Evolutionary conservation across 2,329 filamentous ascomycete genomes (phyloP).

Genomic region (Botrytis squamosa): DNA sequence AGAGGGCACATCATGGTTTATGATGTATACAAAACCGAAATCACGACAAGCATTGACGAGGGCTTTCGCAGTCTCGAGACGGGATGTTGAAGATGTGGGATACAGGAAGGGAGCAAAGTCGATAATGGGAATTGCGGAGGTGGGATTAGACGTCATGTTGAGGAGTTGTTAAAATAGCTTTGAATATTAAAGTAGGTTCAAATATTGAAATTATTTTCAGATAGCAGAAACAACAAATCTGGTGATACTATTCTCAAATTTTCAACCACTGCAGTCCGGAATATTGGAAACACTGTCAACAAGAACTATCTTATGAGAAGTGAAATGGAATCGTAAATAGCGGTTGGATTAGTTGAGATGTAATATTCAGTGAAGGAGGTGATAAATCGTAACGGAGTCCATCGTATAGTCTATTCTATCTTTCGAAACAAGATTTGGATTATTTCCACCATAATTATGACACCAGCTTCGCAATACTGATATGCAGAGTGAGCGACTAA

Average conservation of each 20-base stretch:
- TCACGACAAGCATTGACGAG: conserved; percentile 45
- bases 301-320: not conserved
- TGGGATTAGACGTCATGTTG: not conserved
- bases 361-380: too few relatives aligned
- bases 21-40: conserved; percentile 50
- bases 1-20: conserved; percentile 47
- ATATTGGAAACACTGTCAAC: not conserved
- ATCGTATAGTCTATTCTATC: not conserved
- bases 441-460: not conserved
- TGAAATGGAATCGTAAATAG: not conserved
- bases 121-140: conserved; percentile 28
- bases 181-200: not conserved
- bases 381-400: not conserved
- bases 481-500: not conserved
- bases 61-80: conserved; percentile 40
- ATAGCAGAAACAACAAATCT: not conserved
- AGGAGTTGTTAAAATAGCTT: not conserved
- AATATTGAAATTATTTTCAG: not conserved
- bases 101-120: conserved; percentile 31
- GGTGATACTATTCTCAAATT: not conserved
- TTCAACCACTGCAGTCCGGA: not conserved
- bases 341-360: too few relatives aligned
- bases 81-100: conserved; percentile 29
- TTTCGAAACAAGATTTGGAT: not conserved
- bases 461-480: not conserved